Base-by-base conservation (phyloP, 192 early-diverging fungal species). In the Mortierella antarctica region DNA sequence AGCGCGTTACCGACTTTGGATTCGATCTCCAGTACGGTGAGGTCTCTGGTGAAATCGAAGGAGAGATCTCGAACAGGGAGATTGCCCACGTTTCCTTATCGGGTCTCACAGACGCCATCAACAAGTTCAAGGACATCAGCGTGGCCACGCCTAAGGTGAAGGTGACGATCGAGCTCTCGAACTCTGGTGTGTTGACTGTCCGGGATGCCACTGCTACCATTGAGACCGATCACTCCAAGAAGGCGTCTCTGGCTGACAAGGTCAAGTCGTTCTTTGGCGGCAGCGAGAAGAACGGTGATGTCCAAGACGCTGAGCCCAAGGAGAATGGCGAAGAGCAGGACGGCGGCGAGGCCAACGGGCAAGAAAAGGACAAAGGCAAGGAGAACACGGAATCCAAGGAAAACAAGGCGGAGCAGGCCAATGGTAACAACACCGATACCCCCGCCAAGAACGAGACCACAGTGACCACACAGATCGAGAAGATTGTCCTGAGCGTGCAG, bases 91-190 rank as follows among this genome's bases (percentile, higher is more conserved):
- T 91, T 11, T 89, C 86, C 13, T 72, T 98, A 42, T 66, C 86
- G 20, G 96, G 96, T 21, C 73, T 99, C 39, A 82, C 87, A 6
- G 90, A 85, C 0, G 92, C 94, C 7, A 67, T 94, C 40, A 86
- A 86, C n/a, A 89, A 89, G 62, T 88, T 90, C 70, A 90, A 92
- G 49, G 85, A 89, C 31, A 72, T 85, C 20, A 82, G 73, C 15
- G 83, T 84, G 51, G 86, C 85, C 31, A 85, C 79, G 13, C 94
- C 94, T 49, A 97, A 97, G 82, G 95, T 99, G 47, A 92, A 93
- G 46, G 91, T 94, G 7, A 82, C 89, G 7, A 85, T 98, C 63
- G 91, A 94, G 76, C 86, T 97, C 46, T 92, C 89, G 44, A 93
- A 96, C 48, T 90, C 93, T 48, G 94, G 94, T 54, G 52, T 92